These are phyloP conservation scores for Daedaleopsis nitida DNA, from an alignment of 768 basidiomycete species.

Conservation along the genomic window DNA sequence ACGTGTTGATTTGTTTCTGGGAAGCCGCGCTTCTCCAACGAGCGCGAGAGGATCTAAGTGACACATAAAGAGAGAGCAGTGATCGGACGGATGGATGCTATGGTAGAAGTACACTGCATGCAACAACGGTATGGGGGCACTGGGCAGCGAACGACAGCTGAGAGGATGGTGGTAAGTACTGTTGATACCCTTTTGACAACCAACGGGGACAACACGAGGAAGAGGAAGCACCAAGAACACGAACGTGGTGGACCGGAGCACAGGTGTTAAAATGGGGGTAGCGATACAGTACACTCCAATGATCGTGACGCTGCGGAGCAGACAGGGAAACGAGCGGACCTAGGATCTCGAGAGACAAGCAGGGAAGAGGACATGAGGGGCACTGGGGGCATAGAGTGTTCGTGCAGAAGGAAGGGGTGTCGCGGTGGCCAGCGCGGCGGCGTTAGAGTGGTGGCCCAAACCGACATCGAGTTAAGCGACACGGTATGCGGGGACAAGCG, in stretches of 20 bases:
- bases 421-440: not conserved
- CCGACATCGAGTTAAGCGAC: conserved; percentile 1
- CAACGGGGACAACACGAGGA: not conserved
- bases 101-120: conserved; percentile 1
- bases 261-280: conserved; percentile 9
- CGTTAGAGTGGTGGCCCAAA: not conserved
- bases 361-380: not conserved
- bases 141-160: conserved; percentile 10
- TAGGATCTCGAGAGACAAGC: not conserved
- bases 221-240: not conserved
- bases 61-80: not conserved
- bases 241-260: conserved; percentile 3
- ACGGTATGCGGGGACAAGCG: conserved; percentile 11
- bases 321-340: conserved; percentile 4
- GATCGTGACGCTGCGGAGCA: conserved; percentile 15
- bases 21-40: not conserved
- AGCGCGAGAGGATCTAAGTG: not conserved
- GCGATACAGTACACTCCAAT: conserved; percentile 19
- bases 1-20: not conserved
- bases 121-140: not conserved
- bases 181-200: conserved; percentile 12
- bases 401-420: not conserved
- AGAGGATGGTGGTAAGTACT: not conserved
- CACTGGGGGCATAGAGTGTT: conserved; percentile 1
- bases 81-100: not conserved